phyloP scores from a whole-genome alignment of 495 filamentous ascomycete species.

The Aspergillus bertholletiae region DNA sequence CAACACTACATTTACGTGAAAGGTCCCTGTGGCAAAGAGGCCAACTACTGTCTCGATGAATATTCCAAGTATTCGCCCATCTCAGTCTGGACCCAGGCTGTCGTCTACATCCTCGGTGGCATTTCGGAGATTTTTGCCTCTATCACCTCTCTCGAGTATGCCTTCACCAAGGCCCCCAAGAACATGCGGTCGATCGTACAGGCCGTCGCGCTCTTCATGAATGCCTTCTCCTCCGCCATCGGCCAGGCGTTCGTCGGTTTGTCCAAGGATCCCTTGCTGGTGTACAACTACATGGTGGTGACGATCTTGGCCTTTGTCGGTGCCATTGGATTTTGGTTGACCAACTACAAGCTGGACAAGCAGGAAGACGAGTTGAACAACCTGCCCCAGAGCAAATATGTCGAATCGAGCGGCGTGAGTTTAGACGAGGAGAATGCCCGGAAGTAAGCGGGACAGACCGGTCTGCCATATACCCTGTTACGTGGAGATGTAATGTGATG shows the following conservation, averaged over 20 bases:
- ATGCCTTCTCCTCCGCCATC: slow-evolving; percentile 64
- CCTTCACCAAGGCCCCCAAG: slow-evolving; percentile 73
- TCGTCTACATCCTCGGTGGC: slow-evolving; percentile 63
- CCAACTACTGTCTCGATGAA: slow-evolving; percentile 41
- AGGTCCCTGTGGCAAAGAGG: slow-evolving; percentile 53
- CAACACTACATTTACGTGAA: slow-evolving; percentile 69
- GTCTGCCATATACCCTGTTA: not conserved
- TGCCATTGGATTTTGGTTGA: slow-evolving; percentile 59
- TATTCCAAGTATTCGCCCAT: slow-evolving; percentile 39
- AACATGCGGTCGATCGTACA: slow-evolving; percentile 75
- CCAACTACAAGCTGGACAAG: slow-evolving; percentile 54
- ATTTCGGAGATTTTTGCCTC: slow-evolving; percentile 73
- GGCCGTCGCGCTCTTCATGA: slow-evolving; percentile 64
- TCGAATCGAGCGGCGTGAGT: not conserved
- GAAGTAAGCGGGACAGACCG: not conserved
- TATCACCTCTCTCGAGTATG: slow-evolving; percentile 66
- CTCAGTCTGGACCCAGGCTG: slow-evolving; percentile 61
- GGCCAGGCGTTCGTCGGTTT: slow-evolving; percentile 64
- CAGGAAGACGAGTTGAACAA: slow-evolving; percentile 64
- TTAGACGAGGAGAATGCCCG: not conserved
- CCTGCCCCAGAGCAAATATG: slow-evolving; percentile 19
- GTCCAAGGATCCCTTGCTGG: slow-evolving; percentile 64
- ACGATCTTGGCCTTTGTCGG: slow-evolving; percentile 60
- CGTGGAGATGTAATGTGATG: not conserved
- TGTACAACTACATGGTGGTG: slow-evolving; percentile 60